Conservation (phyloP, 108 stramenopile genomes). For the Cyclotella cryptica region DNA sequence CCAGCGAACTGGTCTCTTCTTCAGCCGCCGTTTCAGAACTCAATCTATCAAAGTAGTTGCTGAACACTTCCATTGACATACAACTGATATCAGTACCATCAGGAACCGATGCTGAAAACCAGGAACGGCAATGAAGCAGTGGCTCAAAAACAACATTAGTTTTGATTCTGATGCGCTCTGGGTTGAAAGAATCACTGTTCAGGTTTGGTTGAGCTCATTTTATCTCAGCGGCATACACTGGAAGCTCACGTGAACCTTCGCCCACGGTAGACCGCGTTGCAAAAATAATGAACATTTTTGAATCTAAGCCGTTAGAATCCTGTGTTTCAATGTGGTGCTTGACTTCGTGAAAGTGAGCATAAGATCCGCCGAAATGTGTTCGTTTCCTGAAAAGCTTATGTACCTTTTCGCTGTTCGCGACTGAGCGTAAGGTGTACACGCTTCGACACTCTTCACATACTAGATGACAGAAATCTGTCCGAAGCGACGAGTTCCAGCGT, state of each 20-base stretch:
- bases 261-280: constrained; percentile 4
- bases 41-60: constrained; percentile 7
- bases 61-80: constrained; percentile 26
- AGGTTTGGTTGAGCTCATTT: constrained; percentile 24
- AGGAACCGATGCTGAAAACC: constrained; percentile 19
- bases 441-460: constrained; percentile 24
- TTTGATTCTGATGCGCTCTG: constrained; percentile 30
- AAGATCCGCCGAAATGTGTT: constrained; percentile 19
- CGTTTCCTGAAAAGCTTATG: constrained; percentile 12
- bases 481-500: constrained; percentile 16
- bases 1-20: neutral
- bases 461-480: constrained; percentile 21
- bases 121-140: neutral
- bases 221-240: constrained; percentile 22
- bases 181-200: constrained; percentile 14
- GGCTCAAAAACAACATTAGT: constrained; percentile 29
- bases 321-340: neutral
- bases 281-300: constrained; percentile 24
- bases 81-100: constrained; percentile 5
- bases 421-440: constrained; percentile 13
- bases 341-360: constrained; percentile 23
- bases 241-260: constrained; percentile 11
- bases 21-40: neutral
- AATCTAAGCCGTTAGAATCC: neutral
- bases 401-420: constrained; percentile 5